Evolutionary conservation across 106 monocot genomes (phyloP).

Genomic region (Platanthera zijinensis): DNA sequence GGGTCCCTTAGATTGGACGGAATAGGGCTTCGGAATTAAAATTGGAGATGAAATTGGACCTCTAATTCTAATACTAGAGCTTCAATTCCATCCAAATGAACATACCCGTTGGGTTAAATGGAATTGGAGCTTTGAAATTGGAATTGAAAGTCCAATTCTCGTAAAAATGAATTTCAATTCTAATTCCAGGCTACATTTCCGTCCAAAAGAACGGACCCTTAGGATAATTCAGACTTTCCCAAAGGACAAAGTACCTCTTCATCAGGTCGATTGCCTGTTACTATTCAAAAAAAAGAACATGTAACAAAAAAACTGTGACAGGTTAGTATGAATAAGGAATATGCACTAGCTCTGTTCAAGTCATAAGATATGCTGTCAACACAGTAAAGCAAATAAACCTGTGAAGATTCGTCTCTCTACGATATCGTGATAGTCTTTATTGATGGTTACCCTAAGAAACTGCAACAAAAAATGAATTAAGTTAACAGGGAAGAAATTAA

Average conservation of each 20-base stretch:
- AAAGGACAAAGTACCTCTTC: slow-evolving; percentile 49
- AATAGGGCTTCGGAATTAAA: too few species aligned
- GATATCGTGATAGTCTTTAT: slow-evolving; percentile 51
- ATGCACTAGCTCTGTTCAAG: neutral
- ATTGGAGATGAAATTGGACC: too few species aligned
- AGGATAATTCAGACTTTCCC: too few species aligned
- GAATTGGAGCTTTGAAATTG: too few species aligned
- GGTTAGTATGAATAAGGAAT: neutral
- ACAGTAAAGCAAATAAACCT: slow-evolving; percentile 17
- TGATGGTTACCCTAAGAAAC: slow-evolving; percentile 40
- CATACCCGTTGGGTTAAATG: too few species aligned
- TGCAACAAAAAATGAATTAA: slow-evolving; percentile 12
- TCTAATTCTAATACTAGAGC: neutral
- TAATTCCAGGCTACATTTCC: too few species aligned
- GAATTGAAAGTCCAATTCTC: too few species aligned
- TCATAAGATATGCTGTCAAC: neutral
- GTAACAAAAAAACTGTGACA: neutral
- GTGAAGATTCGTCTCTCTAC: slow-evolving; percentile 69
- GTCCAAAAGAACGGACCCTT: too few species aligned
- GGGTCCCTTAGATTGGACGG: too few species aligned
- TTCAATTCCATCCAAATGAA: neutral
- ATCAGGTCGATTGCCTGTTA: slow-evolving; percentile 80
- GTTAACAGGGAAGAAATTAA: neutral
- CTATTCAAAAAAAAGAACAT: slow-evolving; percentile 19
- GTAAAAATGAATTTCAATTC: too few species aligned